Evolutionary conservation across 139 green algal species (phyloP), one percentile per base, ranked within the genome.

Genomic region (Haematococcus lacustris): DNA sequence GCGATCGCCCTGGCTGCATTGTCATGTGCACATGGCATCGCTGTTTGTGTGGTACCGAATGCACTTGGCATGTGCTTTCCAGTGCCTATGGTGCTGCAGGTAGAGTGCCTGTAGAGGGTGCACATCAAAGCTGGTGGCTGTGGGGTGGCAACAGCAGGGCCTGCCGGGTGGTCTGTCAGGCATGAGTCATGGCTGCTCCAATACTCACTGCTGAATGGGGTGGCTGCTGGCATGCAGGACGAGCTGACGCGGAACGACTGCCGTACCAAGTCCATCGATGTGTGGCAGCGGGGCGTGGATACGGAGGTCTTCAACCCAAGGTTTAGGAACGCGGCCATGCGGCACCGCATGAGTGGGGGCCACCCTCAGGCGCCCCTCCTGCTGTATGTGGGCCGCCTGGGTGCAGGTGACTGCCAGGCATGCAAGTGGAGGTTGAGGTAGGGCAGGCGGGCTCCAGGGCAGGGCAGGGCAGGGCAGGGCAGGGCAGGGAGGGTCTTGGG

Each of bases 381-480:
- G 43, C 77, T 94, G n/a, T 95, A 96, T 65, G 95, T 99, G 33
- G 95, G 95, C 9, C 80, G 95, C 2, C 87, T 99, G 39, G 95
- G 95, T 32, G 85, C 77, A 72, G 71, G 65, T 74, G 73, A 2
- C 6, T 35, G 35, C 32, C 32, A 30, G 53, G 7, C 13, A 64
- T 7, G 53, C 28, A 37, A 25, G 21, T 30, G 21, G 53, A 4
- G 21, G 21, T 64, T 30, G 9, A 64, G 21, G 53, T 64, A 25
- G 4, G n/a, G 53, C 53, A 64, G 53, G 21, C 13, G 47, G 47
- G 13, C 13, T 57, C 13, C 47, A 57, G 13, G 47, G 13, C 13
- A n/a, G 47, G 13, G 21, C 13, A n/a, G 47, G 47, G 47, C 47
- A 57, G 13, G 13, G 13, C 21, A 57, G 47, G 47, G 47, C 47